A percentile compares a stretch with the other conserved stretches of the same genome.
phyloP scores from a whole-genome alignment of 129 eudicot genomes.

The Saposhnikovia divaricata region DNA sequence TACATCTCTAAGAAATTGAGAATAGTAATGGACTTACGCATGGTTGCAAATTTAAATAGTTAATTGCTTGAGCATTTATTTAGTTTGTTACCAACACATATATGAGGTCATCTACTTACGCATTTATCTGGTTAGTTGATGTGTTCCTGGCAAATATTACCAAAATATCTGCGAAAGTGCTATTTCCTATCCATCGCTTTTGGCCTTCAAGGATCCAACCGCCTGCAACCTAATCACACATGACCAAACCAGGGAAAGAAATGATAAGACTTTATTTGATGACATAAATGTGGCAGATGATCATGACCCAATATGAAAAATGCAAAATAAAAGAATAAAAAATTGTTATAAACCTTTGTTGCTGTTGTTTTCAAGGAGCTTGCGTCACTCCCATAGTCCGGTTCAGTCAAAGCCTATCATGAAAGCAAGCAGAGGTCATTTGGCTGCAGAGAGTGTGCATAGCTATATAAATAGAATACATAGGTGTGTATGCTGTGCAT shows the following conservation, averaged over 20 bases:
- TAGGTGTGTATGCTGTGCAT: not conserved
- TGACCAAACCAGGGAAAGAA: conserved; percentile 9
- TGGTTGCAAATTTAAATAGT: conserved; percentile 1
- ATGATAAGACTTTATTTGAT: not conserved
- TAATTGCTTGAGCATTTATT: conserved; percentile 61
- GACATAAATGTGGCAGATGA: not conserved
- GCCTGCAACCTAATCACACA: conserved; percentile 69
- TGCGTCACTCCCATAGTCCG: conserved; percentile 98
- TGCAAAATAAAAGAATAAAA: not conserved
- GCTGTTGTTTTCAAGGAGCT: conserved; percentile 85
- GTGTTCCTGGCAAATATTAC: conserved; percentile 86
- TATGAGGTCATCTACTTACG: conserved; percentile 34
- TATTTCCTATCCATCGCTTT: conserved; percentile 97
- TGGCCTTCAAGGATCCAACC: conserved; percentile 98
- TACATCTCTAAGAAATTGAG: not conserved
- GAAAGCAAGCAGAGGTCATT: conserved; percentile 6
- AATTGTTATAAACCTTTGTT: conserved; percentile 48
- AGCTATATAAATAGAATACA: not conserved
- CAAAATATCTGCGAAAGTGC: conserved; percentile 94
- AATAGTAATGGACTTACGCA: not conserved
- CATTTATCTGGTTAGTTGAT: conserved; percentile 80
- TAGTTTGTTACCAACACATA: conserved; percentile 25
- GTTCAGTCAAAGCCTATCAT: conserved; percentile 84
- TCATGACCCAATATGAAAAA: not conserved
- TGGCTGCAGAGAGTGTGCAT: not conserved